phyloP scores from a whole-genome alignment of 768 basidiomycete genomes.

The Crassisporium funariophilum region DNA sequence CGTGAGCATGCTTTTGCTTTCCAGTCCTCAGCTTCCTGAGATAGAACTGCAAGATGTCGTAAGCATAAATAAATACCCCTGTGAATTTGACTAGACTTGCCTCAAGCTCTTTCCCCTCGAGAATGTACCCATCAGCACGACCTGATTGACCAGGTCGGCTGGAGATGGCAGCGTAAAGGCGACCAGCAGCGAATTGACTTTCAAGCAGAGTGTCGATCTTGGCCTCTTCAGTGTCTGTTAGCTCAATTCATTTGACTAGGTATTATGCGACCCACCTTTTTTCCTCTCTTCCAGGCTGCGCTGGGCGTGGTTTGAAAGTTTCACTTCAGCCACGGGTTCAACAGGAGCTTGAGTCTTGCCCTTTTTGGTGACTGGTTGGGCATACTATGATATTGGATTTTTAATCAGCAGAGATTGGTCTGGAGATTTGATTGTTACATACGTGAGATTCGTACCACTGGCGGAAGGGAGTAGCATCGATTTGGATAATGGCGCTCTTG shows the following conservation, averaged over 20 bases:
- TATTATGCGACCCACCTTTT: constrained; percentile 60
- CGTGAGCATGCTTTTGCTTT: constrained; percentile 91
- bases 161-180: constrained; percentile 90
- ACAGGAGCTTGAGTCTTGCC: constrained; percentile 65
- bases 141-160: constrained; percentile 97
- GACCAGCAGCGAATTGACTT: constrained; percentile 89
- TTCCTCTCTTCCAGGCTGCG: constrained; percentile 87
- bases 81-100: constrained; percentile 42
- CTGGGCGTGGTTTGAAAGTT: constrained; percentile 89
- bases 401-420: constrained; percentile 6
- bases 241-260: neutral
- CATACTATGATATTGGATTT: constrained; percentile 64
- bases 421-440: constrained; percentile 44
- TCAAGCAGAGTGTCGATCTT: constrained; percentile 93
- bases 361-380: constrained; percentile 91
- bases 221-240: constrained; percentile 53
- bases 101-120: constrained; percentile 99
- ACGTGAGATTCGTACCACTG: constrained; percentile 99
- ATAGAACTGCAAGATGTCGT: constrained; percentile 69
- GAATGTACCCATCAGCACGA: constrained; percentile 94
- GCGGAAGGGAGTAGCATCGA: constrained; percentile 98
- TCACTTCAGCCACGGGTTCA: constrained; percentile 54
- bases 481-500: constrained; percentile 93
- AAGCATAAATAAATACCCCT: constrained; percentile 10
- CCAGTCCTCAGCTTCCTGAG: constrained; percentile 89